Conservation (phyloP, 1,284 basidiomycete genomes). For the Ustilago shanxiensis region DNA sequence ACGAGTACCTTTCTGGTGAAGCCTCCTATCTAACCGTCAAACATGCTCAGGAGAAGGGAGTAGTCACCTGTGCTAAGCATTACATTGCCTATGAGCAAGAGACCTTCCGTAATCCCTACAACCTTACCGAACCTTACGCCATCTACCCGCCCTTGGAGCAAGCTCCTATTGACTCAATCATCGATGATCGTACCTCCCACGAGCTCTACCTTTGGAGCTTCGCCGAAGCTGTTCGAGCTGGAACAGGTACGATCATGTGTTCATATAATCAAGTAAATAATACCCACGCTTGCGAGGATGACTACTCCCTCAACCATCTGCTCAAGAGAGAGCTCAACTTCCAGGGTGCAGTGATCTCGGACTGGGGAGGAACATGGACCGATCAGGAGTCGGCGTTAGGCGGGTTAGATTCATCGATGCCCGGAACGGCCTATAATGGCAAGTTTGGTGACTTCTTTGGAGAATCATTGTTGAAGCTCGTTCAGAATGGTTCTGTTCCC, state of each 20-base stretch:
- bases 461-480: conserved; percentile 74
- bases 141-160: conserved; percentile 50
- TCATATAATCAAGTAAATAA: conserved; percentile 75
- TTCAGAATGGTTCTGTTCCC: conserved; percentile 79
- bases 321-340: conserved; percentile 82
- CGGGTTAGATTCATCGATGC: conserved; percentile 77
- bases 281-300: conserved; percentile 78
- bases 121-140: conserved; percentile 24
- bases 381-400: conserved; percentile 72
- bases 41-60: conserved; percentile 54
- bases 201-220: conserved; percentile 71
- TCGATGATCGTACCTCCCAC: conserved; percentile 82
- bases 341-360: conserved; percentile 77
- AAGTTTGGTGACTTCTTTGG: conserved; percentile 69
- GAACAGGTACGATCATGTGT: conserved; percentile 71
- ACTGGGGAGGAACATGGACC: conserved; percentile 55
- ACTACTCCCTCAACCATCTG: conserved; percentile 77
- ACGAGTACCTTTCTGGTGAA: conserved; percentile 53
- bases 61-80: conserved; percentile 70
- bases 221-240: conserved; percentile 72
- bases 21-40: conserved; percentile 52
- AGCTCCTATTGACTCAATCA: conserved; percentile 74
- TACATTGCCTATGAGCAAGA: conserved; percentile 66
- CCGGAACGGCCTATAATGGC: conserved; percentile 55
- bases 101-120: conserved; percentile 50